Conservation (phyloP, 2,329 filamentous ascomycete genomes). For the Cryphonectria carpinicola region DNA sequence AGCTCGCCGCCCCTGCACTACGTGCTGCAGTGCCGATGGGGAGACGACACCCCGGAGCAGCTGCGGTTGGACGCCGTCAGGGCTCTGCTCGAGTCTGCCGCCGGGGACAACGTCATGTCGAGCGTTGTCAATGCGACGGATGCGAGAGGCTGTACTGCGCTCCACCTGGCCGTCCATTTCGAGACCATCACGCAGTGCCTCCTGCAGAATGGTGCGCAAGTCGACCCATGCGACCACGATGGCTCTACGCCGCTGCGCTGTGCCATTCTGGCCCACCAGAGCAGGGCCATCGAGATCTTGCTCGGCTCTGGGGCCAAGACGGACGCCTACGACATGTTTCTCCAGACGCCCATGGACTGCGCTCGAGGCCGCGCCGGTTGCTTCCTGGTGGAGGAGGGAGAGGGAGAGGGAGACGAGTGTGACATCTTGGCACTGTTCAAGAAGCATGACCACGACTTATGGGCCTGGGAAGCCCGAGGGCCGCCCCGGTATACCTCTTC, state of each 20-base stretch:
- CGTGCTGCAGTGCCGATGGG: background rate
- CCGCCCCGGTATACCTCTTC: background rate
- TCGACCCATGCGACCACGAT: background rate
- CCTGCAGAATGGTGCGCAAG: background rate
- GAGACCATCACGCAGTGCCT: background rate
- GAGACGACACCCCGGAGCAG: background rate
- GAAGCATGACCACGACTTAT: background rate
- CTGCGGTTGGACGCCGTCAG: background rate
- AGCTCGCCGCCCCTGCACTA: background rate
- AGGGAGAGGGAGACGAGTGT: background rate
- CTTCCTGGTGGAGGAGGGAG: background rate
- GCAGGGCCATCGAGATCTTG: background rate
- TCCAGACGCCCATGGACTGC: conserved; percentile 1
- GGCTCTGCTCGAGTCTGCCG: background rate
- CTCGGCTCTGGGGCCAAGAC: background rate
- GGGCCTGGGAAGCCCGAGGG: background rate
- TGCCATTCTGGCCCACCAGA: background rate
- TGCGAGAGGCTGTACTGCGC: background rate
- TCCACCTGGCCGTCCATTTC: background rate
- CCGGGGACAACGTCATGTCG: background rate
- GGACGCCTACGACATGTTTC: conserved; percentile 3
- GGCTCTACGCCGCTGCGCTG: background rate
- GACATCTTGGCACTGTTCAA: background rate
- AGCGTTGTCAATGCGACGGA: background rate
- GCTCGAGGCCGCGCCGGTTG: background rate